Base-by-base conservation (phyloP, 495 filamentous ascomycete genomes). In the Penicillium waksmanii region DNA sequence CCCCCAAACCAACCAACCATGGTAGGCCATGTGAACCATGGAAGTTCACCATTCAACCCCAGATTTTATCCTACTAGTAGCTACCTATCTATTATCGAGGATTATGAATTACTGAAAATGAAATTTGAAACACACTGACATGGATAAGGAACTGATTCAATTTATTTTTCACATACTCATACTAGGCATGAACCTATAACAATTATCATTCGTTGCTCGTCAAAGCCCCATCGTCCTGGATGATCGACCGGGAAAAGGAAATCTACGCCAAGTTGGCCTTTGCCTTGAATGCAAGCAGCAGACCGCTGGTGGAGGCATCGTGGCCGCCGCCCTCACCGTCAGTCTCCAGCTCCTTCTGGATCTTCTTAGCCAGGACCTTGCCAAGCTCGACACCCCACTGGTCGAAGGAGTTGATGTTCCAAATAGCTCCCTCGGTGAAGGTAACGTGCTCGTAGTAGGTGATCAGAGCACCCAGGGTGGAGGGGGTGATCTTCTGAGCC, bases 331-430 rank as follows among this genome's bases (percentile, higher is more conserved):
- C 85, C 47, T 81, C 85, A n/a, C 87, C 89, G 1, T 78, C 60
- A 69, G 88, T 87, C 70, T 98, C 92, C 56, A 93, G 78, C 77
- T 91, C 87, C 65, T 83, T 80, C 69, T 89, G 87, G 63, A 92
- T 92, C 77, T 91, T 93, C 84, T 92, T 98, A 25, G 95, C 95
- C 53, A 98, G 80, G 43, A 89, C 87, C 86, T 98, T 98, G 79
- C 95, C 95, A 48, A 98, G 78, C 82, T 98, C 95, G 44, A 98
- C 95, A 77, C 95, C 95, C 95, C 95, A 98, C 78, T 98, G 95
- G 80, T 98, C 95, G 73, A 98, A 98, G 66, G 86, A 90, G 85
- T 98, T 98, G 83, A 98, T 97, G 78, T 98, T 96, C 95, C 95
- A 98, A 65, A 98, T 77, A 33, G 92, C 96, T 66, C 95, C 95